A percentile compares a stretch with the other conserved stretches of the same genome.
These are phyloP conservation scores for Beauveria asiatica DNA, from an alignment of 2,329 filamentous ascomycete genomes.

Conservation along the genomic window DNA sequence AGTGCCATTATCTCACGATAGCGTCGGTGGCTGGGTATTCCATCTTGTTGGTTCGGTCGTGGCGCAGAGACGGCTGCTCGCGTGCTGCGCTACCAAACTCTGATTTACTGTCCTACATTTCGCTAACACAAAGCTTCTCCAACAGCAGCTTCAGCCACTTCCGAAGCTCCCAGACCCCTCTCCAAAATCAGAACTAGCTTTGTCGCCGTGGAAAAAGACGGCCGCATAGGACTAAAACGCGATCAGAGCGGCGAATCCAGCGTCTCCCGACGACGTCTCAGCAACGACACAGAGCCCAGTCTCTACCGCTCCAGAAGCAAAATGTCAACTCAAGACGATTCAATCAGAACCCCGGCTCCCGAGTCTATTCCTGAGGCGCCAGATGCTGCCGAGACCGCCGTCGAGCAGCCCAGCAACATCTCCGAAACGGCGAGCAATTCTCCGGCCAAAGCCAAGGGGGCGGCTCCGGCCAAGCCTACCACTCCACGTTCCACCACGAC, in stretches of 20 bases:
- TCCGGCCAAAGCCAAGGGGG: slow-evolving; percentile 18
- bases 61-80: background rate
- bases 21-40: background rate
- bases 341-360: slow-evolving; percentile 6
- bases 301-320: slow-evolving; percentile 29
- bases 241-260: slow-evolving; percentile 31
- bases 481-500: slow-evolving; percentile 17
- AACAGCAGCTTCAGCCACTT: slow-evolving; percentile 19
- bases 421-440: slow-evolving; percentile 17
- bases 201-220: slow-evolving; percentile 61
- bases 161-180: slow-evolving; percentile 53
- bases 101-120: background rate
- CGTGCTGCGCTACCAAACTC: slow-evolving; percentile 3
- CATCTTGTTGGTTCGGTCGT: background rate
- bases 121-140: background rate
- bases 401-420: slow-evolving; percentile 7
- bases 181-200: slow-evolving; percentile 71
- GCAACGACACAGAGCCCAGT: slow-evolving; percentile 27
- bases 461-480: slow-evolving; percentile 7
- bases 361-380: slow-evolving; percentile 8
- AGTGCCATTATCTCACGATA: background rate
- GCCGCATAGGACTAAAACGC: slow-evolving; percentile 43
- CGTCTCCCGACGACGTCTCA: slow-evolving; percentile 27
- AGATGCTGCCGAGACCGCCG: background rate
- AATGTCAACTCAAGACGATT: slow-evolving; percentile 20